phyloP scores from a whole-genome alignment of 2,329 filamentous ascomycete species.

The Penicillium sp. region DNA sequence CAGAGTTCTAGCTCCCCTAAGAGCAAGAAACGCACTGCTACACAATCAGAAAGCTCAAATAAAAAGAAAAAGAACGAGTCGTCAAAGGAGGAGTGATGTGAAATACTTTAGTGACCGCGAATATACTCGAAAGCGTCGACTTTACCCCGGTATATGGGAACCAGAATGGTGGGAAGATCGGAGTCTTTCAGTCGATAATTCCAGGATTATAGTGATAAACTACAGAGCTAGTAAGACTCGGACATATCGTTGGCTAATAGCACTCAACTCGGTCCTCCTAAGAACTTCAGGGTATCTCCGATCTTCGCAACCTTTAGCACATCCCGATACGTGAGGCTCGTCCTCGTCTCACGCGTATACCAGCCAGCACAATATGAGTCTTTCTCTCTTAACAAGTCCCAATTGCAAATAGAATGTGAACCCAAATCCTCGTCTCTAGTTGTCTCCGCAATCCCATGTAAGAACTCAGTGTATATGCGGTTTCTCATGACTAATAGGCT shows the following conservation, averaged over 20 bases:
- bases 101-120: not conserved
- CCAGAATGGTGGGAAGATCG: too few species aligned
- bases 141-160: too few species aligned
- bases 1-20: not conserved
- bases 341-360: constrained; percentile 52
- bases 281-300: constrained; percentile 64
- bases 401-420: constrained; percentile 55
- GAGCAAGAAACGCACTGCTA: constrained; percentile 3
- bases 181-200: too few species aligned
- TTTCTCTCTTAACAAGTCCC: constrained; percentile 53
- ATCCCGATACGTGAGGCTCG: constrained; percentile 73
- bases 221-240: too few species aligned
- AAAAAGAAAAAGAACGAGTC: constrained; percentile 1
- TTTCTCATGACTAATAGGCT: constrained; percentile 63
- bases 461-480: constrained; percentile 54
- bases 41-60: constrained; percentile 6
- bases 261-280: constrained; percentile 23
- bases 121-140: not conserved
- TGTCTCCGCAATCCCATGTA: constrained; percentile 61
- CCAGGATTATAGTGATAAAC: too few species aligned
- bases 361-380: constrained; percentile 39
- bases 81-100: not conserved
- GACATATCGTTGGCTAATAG: too few species aligned
- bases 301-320: constrained; percentile 78
- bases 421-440: constrained; percentile 65